Evolutionary conservation across 495 filamentous ascomycete species (phyloP), one percentile per base, ranked within the genome.

Genomic region (Aspergillus homomorphus): DNA sequence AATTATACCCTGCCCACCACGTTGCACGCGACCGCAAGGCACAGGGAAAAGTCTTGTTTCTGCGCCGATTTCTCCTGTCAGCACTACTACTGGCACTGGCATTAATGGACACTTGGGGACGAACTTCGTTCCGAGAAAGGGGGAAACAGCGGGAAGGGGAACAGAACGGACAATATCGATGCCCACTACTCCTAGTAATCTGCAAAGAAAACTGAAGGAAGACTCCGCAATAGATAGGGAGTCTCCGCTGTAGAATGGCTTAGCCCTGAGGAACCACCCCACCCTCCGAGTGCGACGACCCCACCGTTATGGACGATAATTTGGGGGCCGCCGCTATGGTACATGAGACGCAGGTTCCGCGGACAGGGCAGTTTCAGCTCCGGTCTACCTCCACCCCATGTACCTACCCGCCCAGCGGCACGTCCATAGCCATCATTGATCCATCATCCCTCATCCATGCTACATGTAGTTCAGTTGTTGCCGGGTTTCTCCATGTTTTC

Each of bases 1-100:
- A 30, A 30, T n/a, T 28, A 51, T 30, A 33, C 48, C 48, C 48
- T 51, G 24, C 24, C 48, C 23, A 51, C 48, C 48, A 51, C 48
- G 48, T 51, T 51, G 23, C 48, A 51, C 28, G 48, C 48, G 24
- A 28, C 48, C 30, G 28, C 48, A 51, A 51, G 48, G 23, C 48
- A 26, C 48, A 38, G 10, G 33, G n/a, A n/a, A n/a, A 38, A 38
- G 33, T 28, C 26, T 28, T 28, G 3, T 28, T 28, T 9, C 26
- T 28, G 26, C 26, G 26, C 9, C 4, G 26, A 28, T 4, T 3
- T 50, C 46, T 45, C 44, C 46, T 24, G 46, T 50, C 20, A 50
- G 46, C 46, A 48, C 10, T 50, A 50, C 26, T 28, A 28, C 26
- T 28, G 4, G 4, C 26, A 4, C 26, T 9, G 26, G 26, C n/a